These are phyloP conservation scores for Phytophthora sojae DNA, from an alignment of 352 stramenopile genomes.

Conservation along the genomic window DNA sequence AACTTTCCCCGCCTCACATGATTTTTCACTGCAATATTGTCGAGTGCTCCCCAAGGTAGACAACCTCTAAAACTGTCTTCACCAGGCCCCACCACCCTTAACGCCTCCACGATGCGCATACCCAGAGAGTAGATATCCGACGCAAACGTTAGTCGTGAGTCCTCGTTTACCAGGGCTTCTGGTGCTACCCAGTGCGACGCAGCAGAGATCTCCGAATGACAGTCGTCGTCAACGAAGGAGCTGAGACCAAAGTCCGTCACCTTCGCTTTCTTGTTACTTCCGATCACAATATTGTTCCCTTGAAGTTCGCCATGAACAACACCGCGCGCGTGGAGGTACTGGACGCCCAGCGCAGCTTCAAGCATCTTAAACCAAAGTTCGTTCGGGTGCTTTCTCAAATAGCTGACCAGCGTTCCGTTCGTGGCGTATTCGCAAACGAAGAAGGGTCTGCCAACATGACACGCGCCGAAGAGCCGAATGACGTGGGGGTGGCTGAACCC, in stretches of 20 bases:
- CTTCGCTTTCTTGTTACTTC: slow-evolving; percentile 20
- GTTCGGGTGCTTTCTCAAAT: background rate
- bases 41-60: background rate
- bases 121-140: slow-evolving; percentile 5
- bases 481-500: slow-evolving; percentile 14
- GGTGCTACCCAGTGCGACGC: slow-evolving; percentile 2
- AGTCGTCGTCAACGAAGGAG: background rate
- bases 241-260: slow-evolving; percentile 28
- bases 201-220: background rate
- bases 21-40: background rate
- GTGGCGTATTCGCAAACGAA: slow-evolving; percentile 22
- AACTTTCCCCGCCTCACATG: background rate
- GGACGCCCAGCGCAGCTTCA: slow-evolving; percentile 4
- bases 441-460: slow-evolving; percentile 18
- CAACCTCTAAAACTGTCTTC: background rate
- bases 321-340: slow-evolving; percentile 5
- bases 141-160: background rate
- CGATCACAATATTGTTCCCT: slow-evolving; percentile 24
- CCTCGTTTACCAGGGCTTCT: background rate
- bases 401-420: slow-evolving; percentile 15
- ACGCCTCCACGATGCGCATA: slow-evolving; percentile 12
- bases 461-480: slow-evolving; percentile 16
- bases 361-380: slow-evolving; percentile 4
- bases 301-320: slow-evolving; percentile 9
- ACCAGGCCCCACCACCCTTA: slow-evolving; percentile 1